phyloP scores from a whole-genome alignment of 2,329 filamentous ascomycete genomes.

The Teratosphaeria viscida region DNA sequence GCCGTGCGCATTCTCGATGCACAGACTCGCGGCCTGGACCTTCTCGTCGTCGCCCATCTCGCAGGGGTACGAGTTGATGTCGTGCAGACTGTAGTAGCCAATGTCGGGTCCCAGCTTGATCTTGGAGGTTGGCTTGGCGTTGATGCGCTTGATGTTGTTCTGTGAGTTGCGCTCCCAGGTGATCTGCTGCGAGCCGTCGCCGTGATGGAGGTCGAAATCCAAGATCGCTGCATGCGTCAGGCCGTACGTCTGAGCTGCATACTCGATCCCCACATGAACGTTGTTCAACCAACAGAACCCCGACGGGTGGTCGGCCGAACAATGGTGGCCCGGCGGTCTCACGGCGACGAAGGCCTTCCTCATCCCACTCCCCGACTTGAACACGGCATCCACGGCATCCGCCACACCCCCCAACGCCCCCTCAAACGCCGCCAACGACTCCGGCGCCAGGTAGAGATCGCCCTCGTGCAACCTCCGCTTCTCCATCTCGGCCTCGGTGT shows the following conservation, averaged over 20 bases:
- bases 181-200: slow-evolving; percentile 91
- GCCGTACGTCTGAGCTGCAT: slow-evolving; percentile 72
- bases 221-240: slow-evolving; percentile 90
- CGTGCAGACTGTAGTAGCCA: slow-evolving; percentile 92
- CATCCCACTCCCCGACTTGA: slow-evolving; percentile 38
- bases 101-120: slow-evolving; percentile 40
- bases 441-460: slow-evolving; percentile 80
- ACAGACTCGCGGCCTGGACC: slow-evolving; percentile 85
- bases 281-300: slow-evolving; percentile 99
- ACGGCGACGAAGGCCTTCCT: slow-evolving; percentile 76
- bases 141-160: slow-evolving; percentile 31
- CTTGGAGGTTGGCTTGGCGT: slow-evolving; percentile 20
- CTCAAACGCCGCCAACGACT: slow-evolving; percentile 79
- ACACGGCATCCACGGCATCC: slow-evolving; percentile 82
- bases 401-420: slow-evolving; percentile 86
- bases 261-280: slow-evolving; percentile 90
- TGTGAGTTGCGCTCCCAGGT: slow-evolving; percentile 81
- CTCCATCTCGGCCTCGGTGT: slow-evolving; percentile 3
- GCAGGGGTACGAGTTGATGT: slow-evolving; percentile 97
- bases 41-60: slow-evolving; percentile 90
- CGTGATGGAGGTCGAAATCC: slow-evolving; percentile 85
- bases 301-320: slow-evolving; percentile 77
- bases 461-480: slow-evolving; percentile 69
- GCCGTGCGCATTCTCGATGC: slow-evolving; percentile 86
- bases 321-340: slow-evolving; percentile 89